Percentiles rank a stretch among this genome's conserved stretches.
Conservation (phyloP, 2,329 filamentous ascomycete species). For the Paramyrothecium sp. region DNA sequence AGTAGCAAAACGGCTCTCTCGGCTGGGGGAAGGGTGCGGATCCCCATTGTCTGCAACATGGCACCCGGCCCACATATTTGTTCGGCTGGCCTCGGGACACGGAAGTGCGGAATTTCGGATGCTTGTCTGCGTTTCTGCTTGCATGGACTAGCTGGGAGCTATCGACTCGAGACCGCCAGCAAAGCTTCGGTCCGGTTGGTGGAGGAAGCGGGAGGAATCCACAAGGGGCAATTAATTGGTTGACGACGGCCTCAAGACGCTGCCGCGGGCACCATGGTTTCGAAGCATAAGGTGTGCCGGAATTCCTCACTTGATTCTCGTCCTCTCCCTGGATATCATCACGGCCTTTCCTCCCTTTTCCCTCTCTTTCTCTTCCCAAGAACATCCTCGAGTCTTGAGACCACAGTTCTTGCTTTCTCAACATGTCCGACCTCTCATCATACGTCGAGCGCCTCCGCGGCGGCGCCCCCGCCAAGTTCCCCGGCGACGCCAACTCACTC, state of each 20-base stretch:
- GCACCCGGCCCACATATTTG: too few relatives aligned
- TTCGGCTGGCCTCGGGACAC: background rate
- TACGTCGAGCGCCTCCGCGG: constrained; percentile 38
- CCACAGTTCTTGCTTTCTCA: constrained; percentile 4
- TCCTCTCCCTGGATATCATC: background rate
- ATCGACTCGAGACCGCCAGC: too few relatives aligned
- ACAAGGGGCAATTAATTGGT: background rate
- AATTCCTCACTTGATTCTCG: background rate
- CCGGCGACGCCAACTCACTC: constrained; percentile 42
- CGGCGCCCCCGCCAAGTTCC: constrained; percentile 42
- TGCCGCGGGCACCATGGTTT: background rate
- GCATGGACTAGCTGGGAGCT: background rate
- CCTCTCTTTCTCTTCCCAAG: background rate
- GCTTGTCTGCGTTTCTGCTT: background rate
- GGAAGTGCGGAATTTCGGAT: background rate
- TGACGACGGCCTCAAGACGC: background rate
- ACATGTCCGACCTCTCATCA: constrained; percentile 36
- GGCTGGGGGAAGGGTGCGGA: too few relatives aligned
- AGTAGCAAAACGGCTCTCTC: background rate
- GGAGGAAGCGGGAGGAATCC: background rate
- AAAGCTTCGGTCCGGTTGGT: background rate
- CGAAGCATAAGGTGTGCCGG: constrained; percentile 7
- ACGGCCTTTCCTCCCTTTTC: background rate
- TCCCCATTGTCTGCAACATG: too few relatives aligned
- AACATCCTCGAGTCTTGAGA: background rate